Conservation (phyloP, 2,329 filamentous ascomycete species). For the Hypoxylon sp. region DNA sequence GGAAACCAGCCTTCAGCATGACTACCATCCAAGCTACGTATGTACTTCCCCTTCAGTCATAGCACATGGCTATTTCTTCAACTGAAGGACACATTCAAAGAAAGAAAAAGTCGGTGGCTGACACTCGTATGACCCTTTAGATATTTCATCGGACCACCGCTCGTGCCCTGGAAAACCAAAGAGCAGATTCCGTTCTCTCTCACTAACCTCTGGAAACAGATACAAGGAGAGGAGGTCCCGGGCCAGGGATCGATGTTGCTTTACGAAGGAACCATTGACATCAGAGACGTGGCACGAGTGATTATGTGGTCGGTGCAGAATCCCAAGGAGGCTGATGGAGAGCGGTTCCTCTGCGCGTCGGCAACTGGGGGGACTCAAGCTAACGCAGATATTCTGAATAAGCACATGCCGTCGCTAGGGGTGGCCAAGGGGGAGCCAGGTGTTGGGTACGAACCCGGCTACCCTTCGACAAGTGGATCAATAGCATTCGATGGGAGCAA, state of each 20-base stretch:
- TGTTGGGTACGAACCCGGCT: constrained; percentile 47
- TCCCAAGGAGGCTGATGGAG: constrained; percentile 46
- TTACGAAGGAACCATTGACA: constrained; percentile 48
- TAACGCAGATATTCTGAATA: constrained; percentile 49
- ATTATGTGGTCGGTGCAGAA: constrained; percentile 49
- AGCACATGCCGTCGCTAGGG: constrained; percentile 40
- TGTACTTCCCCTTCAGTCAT: constrained; percentile 5
- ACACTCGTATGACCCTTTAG: constrained; percentile 24
- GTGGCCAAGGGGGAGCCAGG: constrained; percentile 44
- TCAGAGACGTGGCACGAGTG: constrained; percentile 52
- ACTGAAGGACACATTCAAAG: no score
- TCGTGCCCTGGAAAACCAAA: constrained; percentile 48
- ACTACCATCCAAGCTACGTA: constrained; percentile 51
- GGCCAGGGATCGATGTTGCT: constrained; percentile 45
- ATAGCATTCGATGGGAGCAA: constrained; percentile 52
- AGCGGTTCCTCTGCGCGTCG: constrained; percentile 51
- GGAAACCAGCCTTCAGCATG: constrained; percentile 48
- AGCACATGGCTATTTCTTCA: not conserved
- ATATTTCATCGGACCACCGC: constrained; percentile 50
- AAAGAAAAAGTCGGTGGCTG: constrained; percentile 2
- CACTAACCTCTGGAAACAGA: constrained; percentile 44
- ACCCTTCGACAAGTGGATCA: constrained; percentile 31
- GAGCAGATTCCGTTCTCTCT: constrained; percentile 47
- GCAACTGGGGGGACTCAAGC: constrained; percentile 48
- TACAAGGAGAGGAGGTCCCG: constrained; percentile 46